Evolutionary conservation across 2,329 filamentous ascomycete genomes (phyloP).

Genomic region (Aspergillus pseudotamarii): DNA sequence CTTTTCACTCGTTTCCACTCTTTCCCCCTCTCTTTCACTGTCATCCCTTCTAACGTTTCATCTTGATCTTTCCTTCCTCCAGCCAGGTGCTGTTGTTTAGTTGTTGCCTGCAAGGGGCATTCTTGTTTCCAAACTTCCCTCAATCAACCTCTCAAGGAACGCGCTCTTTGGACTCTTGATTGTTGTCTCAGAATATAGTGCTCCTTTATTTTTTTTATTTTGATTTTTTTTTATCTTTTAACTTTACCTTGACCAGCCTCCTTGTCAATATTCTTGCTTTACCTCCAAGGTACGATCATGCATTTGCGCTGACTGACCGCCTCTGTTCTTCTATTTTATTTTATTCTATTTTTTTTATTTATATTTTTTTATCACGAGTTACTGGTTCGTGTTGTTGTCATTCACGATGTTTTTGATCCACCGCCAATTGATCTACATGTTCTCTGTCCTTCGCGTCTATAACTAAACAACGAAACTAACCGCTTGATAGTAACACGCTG

Average conservation of each 20-base stretch:
- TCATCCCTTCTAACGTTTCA: conserved; percentile 23
- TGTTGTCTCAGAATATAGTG: conserved; percentile 15
- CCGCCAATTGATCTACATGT: conserved; percentile 11
- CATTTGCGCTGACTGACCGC: conserved; percentile 4
- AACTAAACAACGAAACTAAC: conserved; percentile 10
- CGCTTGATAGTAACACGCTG: conserved; percentile 7
- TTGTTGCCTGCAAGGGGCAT: conserved; percentile 23
- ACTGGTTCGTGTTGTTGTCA: conserved; percentile 11
- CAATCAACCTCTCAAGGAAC: conserved; percentile 18
- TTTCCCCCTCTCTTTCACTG: conserved; percentile 12
- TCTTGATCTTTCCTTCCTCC: conserved; percentile 20
- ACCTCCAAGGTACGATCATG: conserved; percentile 13
- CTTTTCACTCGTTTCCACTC: conserved; percentile 26
- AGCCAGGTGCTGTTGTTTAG: conserved; percentile 33
- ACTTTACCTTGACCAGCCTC: conserved; percentile 9
- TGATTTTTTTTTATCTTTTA: background rate
- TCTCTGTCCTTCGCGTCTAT: conserved; percentile 8
- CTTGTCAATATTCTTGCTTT: conserved; percentile 18
- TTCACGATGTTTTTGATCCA: conserved; percentile 12
- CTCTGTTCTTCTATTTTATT: conserved; percentile 7
- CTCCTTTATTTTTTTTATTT: conserved; percentile 4
- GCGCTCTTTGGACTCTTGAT: conserved; percentile 14
- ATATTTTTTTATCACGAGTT: background rate
- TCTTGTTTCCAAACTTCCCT: conserved; percentile 20
- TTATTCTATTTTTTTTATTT: background rate